Conservation (phyloP, 495 filamentous ascomycete species). For the Lophiostoma macrostomum region DNA sequence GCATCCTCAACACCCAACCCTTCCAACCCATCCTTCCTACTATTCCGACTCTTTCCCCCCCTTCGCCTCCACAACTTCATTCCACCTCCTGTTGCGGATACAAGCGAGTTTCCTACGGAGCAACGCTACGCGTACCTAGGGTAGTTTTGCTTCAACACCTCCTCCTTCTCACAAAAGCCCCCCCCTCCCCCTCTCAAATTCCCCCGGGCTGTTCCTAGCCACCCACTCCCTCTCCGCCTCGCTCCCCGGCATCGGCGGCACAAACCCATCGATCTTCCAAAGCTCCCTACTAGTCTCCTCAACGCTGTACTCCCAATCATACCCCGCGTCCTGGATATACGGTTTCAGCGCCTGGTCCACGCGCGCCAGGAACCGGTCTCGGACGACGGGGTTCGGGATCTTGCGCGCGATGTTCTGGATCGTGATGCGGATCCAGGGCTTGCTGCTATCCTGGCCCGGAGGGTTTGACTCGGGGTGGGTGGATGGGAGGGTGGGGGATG, state of each 20-base stretch:
- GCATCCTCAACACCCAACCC: too few relatives aligned
- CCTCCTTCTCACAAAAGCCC: slow-evolving; percentile 3
- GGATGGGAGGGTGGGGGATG: neutral
- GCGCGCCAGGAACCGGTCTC: slow-evolving; percentile 1
- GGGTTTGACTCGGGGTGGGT: slow-evolving; percentile 12
- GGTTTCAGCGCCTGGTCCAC: slow-evolving; percentile 37
- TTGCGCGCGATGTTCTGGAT: slow-evolving; percentile 39
- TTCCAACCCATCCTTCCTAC: too few relatives aligned
- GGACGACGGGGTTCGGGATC: slow-evolving; percentile 10
- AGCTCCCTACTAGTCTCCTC: slow-evolving; percentile 40
- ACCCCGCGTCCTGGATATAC: slow-evolving; percentile 40
- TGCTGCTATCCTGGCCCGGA: too few relatives aligned
- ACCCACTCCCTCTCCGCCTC: slow-evolving; percentile 28
- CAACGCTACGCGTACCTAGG: too few relatives aligned
- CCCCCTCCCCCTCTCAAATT: slow-evolving; percentile 18
- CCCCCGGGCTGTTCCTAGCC: slow-evolving; percentile 16
- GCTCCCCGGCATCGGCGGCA: slow-evolving; percentile 25
- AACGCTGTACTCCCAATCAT: slow-evolving; percentile 43
- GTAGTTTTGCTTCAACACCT: too few relatives aligned
- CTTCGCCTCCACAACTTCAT: too few relatives aligned
- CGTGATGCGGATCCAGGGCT: slow-evolving; percentile 41
- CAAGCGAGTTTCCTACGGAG: too few relatives aligned
- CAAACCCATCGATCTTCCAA: slow-evolving; percentile 32
- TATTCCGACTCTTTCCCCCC: too few relatives aligned
- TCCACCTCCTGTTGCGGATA: too few relatives aligned